Base-by-base conservation (phyloP, 2,329 filamentous ascomycete genomes). In the Talaromyces sp. region DNA sequence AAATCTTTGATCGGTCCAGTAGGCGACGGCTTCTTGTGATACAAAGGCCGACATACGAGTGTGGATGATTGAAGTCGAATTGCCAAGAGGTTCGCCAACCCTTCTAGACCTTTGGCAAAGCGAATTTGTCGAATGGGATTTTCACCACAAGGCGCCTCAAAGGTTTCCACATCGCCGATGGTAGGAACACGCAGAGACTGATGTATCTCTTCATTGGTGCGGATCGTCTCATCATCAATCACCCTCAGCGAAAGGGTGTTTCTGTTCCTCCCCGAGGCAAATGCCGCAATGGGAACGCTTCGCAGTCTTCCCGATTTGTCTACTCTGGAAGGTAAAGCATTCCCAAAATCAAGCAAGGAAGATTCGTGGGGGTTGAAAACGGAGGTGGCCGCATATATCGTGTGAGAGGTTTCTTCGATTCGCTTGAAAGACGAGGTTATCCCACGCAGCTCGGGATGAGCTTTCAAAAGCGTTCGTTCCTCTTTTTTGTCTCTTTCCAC, bases 51-150 rank as follows among this genome's bases (percentile, higher is more conserved):
- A 61, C 85, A 81, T 2, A 86, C 71, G 3, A 76, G 69, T 3
- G 80, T 83, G 8, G 69, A 75, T 11, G 69, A 72, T 12, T 70
- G 68, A 26, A 80, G 74, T 24, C 84, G 80, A 53, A 80, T 80
- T 12, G 82, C 83, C 56, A 86, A 74, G 8, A 62, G 51, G 50
- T 48, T 8, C 17, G 41, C 51, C 24, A 31, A 24, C 21, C 51
- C 63, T 81, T 80, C 6, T 72, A 67, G 19, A 67, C 65, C 46
- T 68, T 70, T 59, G 11, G 81, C 76, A 67, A 85, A 85, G 65
- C 72, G 75, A 3, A 87, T 69, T 65, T 86, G 83, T 62, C 78
- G 80, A 59, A 87, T 79, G 1, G 81, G 78, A 2, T 77, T 75
- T 14, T 78, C 79, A 19, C 19, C 46, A 21, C 41, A 58, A 48